Conservation (phyloP, 1,284 basidiomycete species). For the Ustilago cynodontis region DNA sequence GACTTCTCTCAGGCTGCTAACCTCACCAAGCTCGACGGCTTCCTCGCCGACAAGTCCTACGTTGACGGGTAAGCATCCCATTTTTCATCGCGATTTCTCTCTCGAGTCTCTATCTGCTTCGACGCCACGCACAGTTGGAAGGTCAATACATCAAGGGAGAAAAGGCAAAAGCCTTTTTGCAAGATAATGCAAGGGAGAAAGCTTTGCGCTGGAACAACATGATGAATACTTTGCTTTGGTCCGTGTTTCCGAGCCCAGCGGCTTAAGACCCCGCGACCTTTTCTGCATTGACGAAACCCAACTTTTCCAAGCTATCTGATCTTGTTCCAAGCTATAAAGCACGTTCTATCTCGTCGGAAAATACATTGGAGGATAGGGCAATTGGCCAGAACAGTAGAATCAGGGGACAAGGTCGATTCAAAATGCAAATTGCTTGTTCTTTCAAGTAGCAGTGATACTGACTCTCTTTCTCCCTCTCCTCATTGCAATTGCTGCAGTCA, state of each 20-base stretch:
- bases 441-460: constrained; percentile 10
- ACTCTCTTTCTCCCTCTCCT: constrained; percentile 5
- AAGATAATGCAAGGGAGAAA: background rate
- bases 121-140: background rate
- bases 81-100: background rate
- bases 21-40: constrained; percentile 64
- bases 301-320: constrained; percentile 67
- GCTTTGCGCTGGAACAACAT: constrained; percentile 32
- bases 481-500: constrained; percentile 75
- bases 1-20: constrained; percentile 64
- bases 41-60: constrained; percentile 67
- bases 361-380: background rate
- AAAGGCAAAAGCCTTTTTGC: background rate
- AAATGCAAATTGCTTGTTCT: background rate
- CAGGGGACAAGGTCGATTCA: background rate
- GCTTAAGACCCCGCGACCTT: constrained; percentile 70
- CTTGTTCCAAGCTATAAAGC: constrained; percentile 16
- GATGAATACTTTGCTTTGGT: constrained; percentile 69
- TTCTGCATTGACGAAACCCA: constrained; percentile 68
- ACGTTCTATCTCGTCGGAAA: background rate
- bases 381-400: background rate
- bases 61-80: constrained; percentile 66
- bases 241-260: constrained; percentile 71
- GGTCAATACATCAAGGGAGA: background rate
- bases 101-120: constrained; percentile 19